Evolutionary conservation across 805 yeast species (phyloP), one percentile per base, ranked within the genome.

Genomic region (Hanseniaspora meyeri): DNA sequence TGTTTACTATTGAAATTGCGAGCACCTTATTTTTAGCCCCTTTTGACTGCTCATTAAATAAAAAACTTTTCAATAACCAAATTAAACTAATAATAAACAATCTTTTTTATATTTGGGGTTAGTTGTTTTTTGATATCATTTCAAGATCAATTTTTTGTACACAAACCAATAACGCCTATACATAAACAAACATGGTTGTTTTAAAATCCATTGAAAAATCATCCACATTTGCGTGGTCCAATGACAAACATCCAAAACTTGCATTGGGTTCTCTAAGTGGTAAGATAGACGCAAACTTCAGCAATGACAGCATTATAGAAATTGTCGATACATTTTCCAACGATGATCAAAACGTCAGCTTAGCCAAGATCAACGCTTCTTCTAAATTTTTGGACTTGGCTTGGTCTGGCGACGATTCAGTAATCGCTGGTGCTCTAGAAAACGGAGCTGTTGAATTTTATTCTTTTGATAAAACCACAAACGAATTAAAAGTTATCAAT

Each of bases 221-320:
- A 14, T 90, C 96, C 53, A 83, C 95, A n/a, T 88, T 93, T 72
- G 95, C 97, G 46, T 91, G 97, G 97, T 87, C 96, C 48, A 79
- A 82, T 61, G 86, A 80, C 62, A 68, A 69, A 54, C 71, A 81
- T 59, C 97, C 97, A 17, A 70, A 79, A 55, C 67, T 93, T 61
- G 97, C 89, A 24, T 80, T 96, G 1, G 98, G 96, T 24, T 85
- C 96, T 0, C 85, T 87, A n/a, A 90, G 97, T 0, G 97, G 97
- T 8, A 95, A 96, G 14, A 85, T 93, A 63, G 96, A 88, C 67
- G 86, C 85, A 45, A 82, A 84, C 66, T 90, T 90, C 69, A 82
- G 90, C 43, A 81, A 93, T 20, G 76, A 82, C 32, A 81, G 96
- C 1, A 70, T 77, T n/a, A 72, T 93, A 58, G 90, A 88, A 63